phyloP scores from a whole-genome alignment of 2,329 filamentous ascomycete genomes.

The Grosmannia penicillata region DNA sequence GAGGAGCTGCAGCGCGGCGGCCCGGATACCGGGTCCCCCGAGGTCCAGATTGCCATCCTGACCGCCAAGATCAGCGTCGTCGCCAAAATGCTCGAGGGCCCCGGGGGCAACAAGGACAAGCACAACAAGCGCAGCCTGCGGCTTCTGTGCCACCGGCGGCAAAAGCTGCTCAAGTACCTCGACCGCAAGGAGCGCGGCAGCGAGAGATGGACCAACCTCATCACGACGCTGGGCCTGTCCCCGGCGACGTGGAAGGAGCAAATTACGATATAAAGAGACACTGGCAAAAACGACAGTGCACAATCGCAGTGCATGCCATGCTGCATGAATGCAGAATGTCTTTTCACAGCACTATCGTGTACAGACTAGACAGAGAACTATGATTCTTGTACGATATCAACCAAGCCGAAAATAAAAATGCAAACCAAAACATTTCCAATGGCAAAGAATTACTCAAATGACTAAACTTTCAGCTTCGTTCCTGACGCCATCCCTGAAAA shows the following conservation, averaged over 20 bases:
- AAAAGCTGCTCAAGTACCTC: conserved; percentile 80
- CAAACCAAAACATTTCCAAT: neutral
- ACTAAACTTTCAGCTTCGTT: neutral
- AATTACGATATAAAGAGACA: conserved; percentile 44
- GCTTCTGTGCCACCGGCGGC: conserved; percentile 71
- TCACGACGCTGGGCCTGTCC: conserved; percentile 70
- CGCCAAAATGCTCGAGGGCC: conserved; percentile 52
- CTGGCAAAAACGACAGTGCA: too few relatives aligned
- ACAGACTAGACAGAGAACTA: neutral
- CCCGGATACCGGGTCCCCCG: conserved; percentile 83
- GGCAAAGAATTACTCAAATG: neutral
- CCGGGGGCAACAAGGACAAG: conserved; percentile 69
- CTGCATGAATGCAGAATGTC: too few relatives aligned
- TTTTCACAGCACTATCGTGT: too few relatives aligned
- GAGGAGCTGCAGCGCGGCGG: conserved; percentile 48
- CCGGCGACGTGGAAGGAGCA: conserved; percentile 84
- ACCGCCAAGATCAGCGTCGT: conserved; percentile 85
- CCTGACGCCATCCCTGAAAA: conserved; percentile 4
- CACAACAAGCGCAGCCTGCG: conserved; percentile 85
- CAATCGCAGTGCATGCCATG: too few relatives aligned
- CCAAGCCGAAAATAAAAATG: neutral
- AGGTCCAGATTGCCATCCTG: conserved; percentile 94
- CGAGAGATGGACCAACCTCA: conserved; percentile 74
- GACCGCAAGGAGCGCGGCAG: conserved; percentile 81
- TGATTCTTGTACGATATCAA: conserved; percentile 1